A percentile compares a stretch with the other conserved stretches of the same genome.
Conservation (phyloP, 805 yeast genomes). For the Saccharomycopsis microspora region DNA sequence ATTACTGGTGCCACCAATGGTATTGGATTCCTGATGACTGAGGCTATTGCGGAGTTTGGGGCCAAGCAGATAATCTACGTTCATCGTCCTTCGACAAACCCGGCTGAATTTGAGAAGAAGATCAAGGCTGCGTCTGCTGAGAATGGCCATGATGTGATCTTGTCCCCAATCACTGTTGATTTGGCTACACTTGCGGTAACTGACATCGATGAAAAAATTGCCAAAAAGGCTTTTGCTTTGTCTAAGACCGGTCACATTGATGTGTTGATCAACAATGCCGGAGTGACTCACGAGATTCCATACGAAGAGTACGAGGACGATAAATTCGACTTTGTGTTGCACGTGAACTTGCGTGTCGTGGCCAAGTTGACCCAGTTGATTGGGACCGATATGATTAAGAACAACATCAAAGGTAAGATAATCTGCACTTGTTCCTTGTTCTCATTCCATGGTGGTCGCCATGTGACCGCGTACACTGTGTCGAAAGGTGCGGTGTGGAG, state of each 20-base stretch:
- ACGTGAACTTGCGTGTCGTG: constrained; percentile 29
- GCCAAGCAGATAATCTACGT: constrained; percentile 29
- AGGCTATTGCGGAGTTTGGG: constrained; percentile 32
- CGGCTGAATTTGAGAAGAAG: constrained; percentile 17
- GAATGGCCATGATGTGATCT: constrained; percentile 16
- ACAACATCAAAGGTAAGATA: constrained; percentile 27
- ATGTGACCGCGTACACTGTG: constrained; percentile 30
- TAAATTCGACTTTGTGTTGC: constrained; percentile 27
- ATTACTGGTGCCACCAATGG: constrained; percentile 36
- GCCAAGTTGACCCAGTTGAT: constrained; percentile 26
- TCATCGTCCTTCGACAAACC: constrained; percentile 22
- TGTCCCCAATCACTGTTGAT: constrained; percentile 20
- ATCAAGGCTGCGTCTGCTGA: constrained; percentile 15
- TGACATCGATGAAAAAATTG: constrained; percentile 19
- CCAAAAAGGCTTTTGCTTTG: constrained; percentile 18
- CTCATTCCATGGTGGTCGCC: constrained; percentile 29
- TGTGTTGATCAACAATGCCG: constrained; percentile 26
- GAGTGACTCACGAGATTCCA: constrained; percentile 14
- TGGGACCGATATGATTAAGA: constrained; percentile 26
- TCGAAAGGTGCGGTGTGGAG: constrained; percentile 27
- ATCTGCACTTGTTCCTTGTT: constrained; percentile 31
- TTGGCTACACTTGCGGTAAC: constrained; percentile 16
- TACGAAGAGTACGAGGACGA: constrained; percentile 24
- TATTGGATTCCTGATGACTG: constrained; percentile 31
- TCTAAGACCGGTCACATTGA: constrained; percentile 23